These are phyloP conservation scores for Fistulina hepatica DNA, from an alignment of 1,284 basidiomycete genomes.

Conservation along the genomic window DNA sequence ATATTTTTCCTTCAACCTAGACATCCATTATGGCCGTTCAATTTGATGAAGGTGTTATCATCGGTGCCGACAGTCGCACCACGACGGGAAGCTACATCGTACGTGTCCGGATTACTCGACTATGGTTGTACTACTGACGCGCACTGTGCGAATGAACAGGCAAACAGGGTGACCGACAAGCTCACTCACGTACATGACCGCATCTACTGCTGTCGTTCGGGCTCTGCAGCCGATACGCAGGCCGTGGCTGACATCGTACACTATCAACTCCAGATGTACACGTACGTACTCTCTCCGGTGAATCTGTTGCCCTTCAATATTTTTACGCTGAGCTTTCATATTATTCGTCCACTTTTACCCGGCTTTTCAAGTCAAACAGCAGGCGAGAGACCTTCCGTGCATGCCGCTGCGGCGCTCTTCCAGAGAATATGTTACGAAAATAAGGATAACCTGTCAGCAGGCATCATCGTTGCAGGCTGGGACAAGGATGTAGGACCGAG, in stretches of 20 bases:
- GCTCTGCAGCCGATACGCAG: constrained; percentile 97
- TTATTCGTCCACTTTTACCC: constrained; percentile 4
- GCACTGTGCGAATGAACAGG: constrained; percentile 35
- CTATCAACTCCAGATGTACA: constrained; percentile 76
- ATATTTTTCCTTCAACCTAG: constrained; percentile 28
- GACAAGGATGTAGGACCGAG: constrained; percentile 88
- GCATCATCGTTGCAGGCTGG: constrained; percentile 98
- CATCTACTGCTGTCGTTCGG: constrained; percentile 98
- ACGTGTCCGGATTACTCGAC: constrained; percentile 20
- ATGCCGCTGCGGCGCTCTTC: constrained; percentile 77
- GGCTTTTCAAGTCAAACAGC: constrained; percentile 48
- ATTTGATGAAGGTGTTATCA: constrained; percentile 89
- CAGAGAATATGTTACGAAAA: constrained; percentile 90
- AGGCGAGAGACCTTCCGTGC: constrained; percentile 66
- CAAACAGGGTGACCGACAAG: constrained; percentile 98
- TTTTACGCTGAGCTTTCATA: background rate
- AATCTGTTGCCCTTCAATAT: too few species aligned
- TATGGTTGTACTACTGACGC: background rate
- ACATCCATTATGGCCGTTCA: constrained; percentile 99
- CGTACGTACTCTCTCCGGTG: constrained; percentile 35
- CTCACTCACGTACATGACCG: constrained; percentile 95
- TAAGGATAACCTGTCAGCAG: constrained; percentile 83
- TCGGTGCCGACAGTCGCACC: constrained; percentile 95
- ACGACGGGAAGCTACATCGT: constrained; percentile 97
- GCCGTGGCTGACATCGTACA: constrained; percentile 92